Base-by-base conservation (phyloP, 1,284 basidiomycete species). In the Cystobasidium sp. region DNA sequence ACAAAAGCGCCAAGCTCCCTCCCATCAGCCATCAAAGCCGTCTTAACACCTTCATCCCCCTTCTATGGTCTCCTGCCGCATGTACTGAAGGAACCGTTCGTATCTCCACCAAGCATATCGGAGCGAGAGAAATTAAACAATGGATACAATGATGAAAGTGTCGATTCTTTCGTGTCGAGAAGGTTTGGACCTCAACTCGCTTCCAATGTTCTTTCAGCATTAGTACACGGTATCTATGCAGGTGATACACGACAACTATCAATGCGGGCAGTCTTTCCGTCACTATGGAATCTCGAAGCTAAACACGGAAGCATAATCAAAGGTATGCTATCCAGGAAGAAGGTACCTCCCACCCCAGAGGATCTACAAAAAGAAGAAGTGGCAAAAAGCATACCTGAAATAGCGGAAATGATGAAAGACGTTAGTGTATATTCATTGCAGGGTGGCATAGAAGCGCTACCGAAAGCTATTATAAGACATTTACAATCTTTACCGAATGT, bases 161-260 rank as follows among this genome's bases (percentile, higher is more conserved):
- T 98, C 20, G 89, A 96, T 78, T 82, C 86, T 0, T 93, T 98
- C 79, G 82, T 97, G 71, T 82, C 86, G 0, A 86, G 93, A 5
- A 86, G 93, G 12, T 91, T 97, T 74, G 93, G 93, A 0, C 80
- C 84, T 1, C 82, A 85, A 0, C 87, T 95, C 70, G 92, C 94
- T 0, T 86, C 88, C 10, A 87, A 87, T 4, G 86, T 97, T 64
- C 89, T 91, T 3, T 92, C 90, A 71, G 91, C 94, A 0, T 85
- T 97, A 76, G 88, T 94, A 0, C 95, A 97, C 79, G 96, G 95
- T 0, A 91, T 99, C 75, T 97, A 97, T 81, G 94, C 93, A 0
- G 88, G 92, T 0, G 93, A 96, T 79, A 88, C 93, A 3, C 84
- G 90, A 0, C 79, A 84, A 46, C 83, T 98, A 9, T 94, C 92